Percentiles rank a stretch among this genome's conserved stretches.
These are phyloP conservation scores for Physcomitrellopsis africana DNA, from an alignment of 225 moss, liverwort and hornwort species.

Conservation along the genomic window DNA sequence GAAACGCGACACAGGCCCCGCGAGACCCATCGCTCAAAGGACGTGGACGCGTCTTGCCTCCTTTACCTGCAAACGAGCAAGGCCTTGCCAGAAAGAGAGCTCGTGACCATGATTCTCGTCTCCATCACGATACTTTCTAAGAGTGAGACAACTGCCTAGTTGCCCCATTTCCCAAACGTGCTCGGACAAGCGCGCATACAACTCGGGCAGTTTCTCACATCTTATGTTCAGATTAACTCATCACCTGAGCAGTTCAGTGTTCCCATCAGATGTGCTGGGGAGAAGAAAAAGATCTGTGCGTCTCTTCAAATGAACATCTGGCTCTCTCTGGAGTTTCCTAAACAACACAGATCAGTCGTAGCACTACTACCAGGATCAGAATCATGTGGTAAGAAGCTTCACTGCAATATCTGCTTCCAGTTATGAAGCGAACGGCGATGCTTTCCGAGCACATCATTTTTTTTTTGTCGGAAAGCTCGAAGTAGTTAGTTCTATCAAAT, in stretches of 20 bases:
- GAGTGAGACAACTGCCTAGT: not conserved
- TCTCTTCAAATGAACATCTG: not conserved
- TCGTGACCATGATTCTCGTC: conserved; percentile 23
- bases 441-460: no score
- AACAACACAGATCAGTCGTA: no score
- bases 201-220: conserved; percentile 17
- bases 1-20: conserved; percentile 6
- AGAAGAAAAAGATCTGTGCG: not conserved
- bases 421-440: no score
- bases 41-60: conserved; percentile 34
- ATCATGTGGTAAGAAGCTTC: no score
- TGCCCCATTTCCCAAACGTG: no score
- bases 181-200: not conserved
- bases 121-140: not conserved
- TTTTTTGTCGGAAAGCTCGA: no score
- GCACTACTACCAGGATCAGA: no score
- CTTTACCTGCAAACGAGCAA: conserved; percentile 32
- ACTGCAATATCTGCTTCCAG: no score
- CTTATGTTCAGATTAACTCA: not conserved
- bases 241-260: not conserved
- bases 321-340: no score
- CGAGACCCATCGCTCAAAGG: conserved; percentile 36
- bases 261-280: not conserved
- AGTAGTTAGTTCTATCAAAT: no score
- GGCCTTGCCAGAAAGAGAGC: conserved; percentile 41